These are phyloP conservation scores for Scedosporium dehoogii DNA, from an alignment of 2,329 filamentous ascomycete genomes.

Conservation along the genomic window DNA sequence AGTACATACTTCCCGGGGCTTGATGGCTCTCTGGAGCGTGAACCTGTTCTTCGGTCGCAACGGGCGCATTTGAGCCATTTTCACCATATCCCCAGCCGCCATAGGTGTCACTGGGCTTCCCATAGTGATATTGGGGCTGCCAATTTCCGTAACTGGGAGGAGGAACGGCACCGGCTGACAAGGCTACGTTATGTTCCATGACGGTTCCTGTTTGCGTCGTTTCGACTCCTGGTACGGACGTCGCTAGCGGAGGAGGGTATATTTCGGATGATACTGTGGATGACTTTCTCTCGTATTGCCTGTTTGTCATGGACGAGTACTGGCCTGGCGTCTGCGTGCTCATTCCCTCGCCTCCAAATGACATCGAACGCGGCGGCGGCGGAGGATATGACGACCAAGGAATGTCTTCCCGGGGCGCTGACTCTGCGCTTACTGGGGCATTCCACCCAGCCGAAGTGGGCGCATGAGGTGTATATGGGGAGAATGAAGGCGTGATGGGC, in stretches of 20 bases:
- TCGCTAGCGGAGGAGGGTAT: constrained; percentile 30
- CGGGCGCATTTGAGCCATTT: constrained; percentile 7
- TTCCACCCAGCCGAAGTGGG: constrained; percentile 32
- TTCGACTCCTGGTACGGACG: constrained; percentile 25
- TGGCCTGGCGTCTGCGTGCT: background rate
- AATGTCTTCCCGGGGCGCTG: constrained; percentile 32
- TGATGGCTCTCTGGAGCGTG: constrained; percentile 16
- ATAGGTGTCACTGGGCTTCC: constrained; percentile 26
- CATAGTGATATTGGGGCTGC: constrained; percentile 34
- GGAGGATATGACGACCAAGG: constrained; percentile 32
- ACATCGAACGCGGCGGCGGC: constrained; percentile 34
- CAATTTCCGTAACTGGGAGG: constrained; percentile 30
- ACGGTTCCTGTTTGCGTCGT: constrained; percentile 21
- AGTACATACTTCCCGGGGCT: constrained; percentile 20
- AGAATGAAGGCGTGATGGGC: constrained; percentile 38
- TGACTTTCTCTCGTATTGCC: constrained; percentile 32
- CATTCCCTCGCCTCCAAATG: constrained; percentile 34
- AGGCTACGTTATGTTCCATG: constrained; percentile 22
- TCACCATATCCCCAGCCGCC: constrained; percentile 26
- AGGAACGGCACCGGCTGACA: constrained; percentile 28
- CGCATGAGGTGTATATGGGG: constrained; percentile 35
- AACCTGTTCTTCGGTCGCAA: constrained; percentile 12
- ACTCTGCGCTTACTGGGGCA: constrained; percentile 20
- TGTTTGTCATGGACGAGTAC: constrained; percentile 9
- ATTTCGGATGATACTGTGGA: constrained; percentile 30